Evolutionary conservation across 1,284 basidiomycete species (phyloP).

Genomic region (Violaceomyces palustris): DNA sequence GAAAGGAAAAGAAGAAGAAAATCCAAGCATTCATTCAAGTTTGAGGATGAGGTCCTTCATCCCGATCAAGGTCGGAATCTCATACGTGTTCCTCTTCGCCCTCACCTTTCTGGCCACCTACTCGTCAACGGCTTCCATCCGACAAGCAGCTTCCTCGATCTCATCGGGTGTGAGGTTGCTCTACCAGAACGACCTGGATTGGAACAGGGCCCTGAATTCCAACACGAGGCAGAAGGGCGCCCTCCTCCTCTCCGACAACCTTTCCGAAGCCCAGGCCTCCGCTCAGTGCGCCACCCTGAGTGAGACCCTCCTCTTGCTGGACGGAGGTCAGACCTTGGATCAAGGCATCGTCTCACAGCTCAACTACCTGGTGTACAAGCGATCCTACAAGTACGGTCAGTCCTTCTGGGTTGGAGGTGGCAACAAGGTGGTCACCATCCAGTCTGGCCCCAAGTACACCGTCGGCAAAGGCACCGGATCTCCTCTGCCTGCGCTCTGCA

Average conservation of each 20-base stretch:
- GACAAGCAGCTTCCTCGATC: too few species aligned
- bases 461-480: conserved; percentile 1
- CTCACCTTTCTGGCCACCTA: too few species aligned
- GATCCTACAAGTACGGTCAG: conserved; percentile 8
- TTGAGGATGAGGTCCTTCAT: too few species aligned
- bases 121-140: too few species aligned
- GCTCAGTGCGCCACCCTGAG: conserved; percentile 14
- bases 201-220: conserved; percentile 14
- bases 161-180: conserved; percentile 27
- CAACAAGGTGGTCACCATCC: conserved; percentile 2
- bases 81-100: too few species aligned
- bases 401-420: conserved; percentile 9
- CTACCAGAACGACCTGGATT: conserved; percentile 39
- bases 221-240: conserved; percentile 22
- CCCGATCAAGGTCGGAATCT: too few species aligned
- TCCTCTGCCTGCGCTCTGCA: conserved; percentile 18
- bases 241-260: conserved; percentile 13
- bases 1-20: too few species aligned
- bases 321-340: conserved; percentile 5
- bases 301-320: conserved; percentile 16
- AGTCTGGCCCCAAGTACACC: background rate
- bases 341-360: conserved; percentile 16
- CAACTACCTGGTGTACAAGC: conserved; percentile 10
- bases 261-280: conserved; percentile 14
- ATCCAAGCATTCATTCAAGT: too few species aligned